Evolutionary conservation across 169 alveolate genomes (phyloP).

Genomic region (Plasmodium knowlesi): DNA sequence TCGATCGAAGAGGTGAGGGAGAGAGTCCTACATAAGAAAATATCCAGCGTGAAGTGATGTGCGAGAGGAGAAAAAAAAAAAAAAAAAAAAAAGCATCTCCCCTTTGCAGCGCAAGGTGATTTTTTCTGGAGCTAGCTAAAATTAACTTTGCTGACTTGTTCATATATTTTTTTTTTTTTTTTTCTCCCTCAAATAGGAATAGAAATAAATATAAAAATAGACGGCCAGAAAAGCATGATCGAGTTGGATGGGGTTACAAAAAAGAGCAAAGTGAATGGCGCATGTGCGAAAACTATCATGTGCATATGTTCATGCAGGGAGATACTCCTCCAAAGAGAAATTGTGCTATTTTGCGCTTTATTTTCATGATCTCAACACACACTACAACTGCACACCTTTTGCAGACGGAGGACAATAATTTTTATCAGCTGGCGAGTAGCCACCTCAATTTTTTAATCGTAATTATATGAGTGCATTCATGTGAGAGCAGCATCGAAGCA

Average conservation of each 20-base stretch:
- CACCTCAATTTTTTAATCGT: slow-evolving; percentile 35
- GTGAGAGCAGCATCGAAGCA: background rate
- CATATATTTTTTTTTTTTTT: slow-evolving; percentile 15
- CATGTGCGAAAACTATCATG: background rate
- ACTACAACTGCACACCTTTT: background rate
- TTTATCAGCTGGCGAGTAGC: slow-evolving; percentile 29
- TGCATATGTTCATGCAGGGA: background rate
- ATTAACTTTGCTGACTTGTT: background rate
- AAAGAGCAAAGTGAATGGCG: background rate
- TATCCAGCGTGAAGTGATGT: background rate
- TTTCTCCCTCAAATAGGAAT: slow-evolving; percentile 5
- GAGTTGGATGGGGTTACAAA: slow-evolving; percentile 42
- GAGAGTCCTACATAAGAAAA: background rate
- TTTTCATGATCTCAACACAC: background rate
- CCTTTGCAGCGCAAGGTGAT: background rate
- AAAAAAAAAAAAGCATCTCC: background rate
- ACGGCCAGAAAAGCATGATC: slow-evolving; percentile 45
- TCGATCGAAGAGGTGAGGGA: slow-evolving; percentile 36
- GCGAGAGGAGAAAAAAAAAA: background rate
- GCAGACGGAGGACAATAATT: slow-evolving; percentile 29
- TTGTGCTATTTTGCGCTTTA: background rate
- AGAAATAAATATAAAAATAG: slow-evolving; percentile 44
- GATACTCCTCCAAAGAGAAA: background rate
- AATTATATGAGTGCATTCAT: background rate
- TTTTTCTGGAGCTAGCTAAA: background rate